These are phyloP conservation scores for Cutaneotrichosporon spelunceum DNA, from an alignment of 1,284 basidiomycete species.

Conservation along the genomic window DNA sequence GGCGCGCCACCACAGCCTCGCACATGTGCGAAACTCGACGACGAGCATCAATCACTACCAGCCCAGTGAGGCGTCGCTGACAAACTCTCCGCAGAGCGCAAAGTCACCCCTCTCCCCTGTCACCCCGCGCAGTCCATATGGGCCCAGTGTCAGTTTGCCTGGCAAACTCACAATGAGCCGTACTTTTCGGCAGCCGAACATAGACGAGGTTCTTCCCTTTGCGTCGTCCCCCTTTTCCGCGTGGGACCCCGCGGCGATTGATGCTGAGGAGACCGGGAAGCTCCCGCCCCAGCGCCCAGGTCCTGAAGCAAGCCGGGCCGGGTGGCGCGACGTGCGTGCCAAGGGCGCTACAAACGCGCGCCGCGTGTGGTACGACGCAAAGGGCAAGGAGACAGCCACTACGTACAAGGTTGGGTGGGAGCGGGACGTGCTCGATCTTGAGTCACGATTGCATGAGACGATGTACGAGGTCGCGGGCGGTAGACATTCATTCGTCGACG, in stretches of 20 bases:
- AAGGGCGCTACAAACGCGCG: conserved; percentile 18
- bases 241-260: conserved; percentile 24
- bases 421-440: conserved; percentile 45
- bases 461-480: conserved; percentile 38
- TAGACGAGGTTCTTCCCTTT: conserved; percentile 30
- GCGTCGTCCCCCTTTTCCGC: conserved; percentile 28
- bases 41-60: conserved; percentile 7
- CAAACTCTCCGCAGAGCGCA: not conserved
- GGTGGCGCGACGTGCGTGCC: conserved; percentile 26
- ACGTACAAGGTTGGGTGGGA: conserved; percentile 48
- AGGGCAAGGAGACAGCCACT: conserved; percentile 16
- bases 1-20: not conserved
- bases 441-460: conserved; percentile 46
- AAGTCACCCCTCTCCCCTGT: conserved; percentile 1
- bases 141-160: not conserved
- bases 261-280: not conserved
- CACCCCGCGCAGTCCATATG: not conserved
- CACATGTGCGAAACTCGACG: not conserved
- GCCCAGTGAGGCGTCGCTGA: not conserved
- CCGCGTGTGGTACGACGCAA: conserved; percentile 13
- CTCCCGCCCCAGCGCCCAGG: not conserved
- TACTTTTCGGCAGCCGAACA: conserved; percentile 22
- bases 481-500: conserved; percentile 38
- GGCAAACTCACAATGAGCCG: conserved; percentile 1
- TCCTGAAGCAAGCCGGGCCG: not conserved